Conservation (phyloP, 2,329 filamentous ascomycete genomes). For the Blumeria hordei region DNA sequence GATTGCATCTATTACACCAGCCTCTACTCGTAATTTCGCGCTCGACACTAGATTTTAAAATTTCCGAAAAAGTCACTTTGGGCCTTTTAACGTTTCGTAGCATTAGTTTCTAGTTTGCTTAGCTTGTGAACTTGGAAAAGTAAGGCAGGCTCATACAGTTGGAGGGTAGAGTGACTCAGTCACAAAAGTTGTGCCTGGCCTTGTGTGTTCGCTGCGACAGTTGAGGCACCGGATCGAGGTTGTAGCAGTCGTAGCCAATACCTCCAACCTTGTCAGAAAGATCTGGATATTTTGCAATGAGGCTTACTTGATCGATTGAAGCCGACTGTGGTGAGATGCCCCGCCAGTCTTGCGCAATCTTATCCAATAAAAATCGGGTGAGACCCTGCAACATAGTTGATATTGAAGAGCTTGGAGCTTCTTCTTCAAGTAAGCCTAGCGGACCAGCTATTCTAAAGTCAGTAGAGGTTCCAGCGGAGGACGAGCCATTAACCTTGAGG, state of each 20-base stretch:
- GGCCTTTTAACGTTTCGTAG: slow-evolving; percentile 18
- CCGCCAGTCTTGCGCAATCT: slow-evolving; percentile 53
- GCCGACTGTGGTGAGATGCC: slow-evolving; percentile 36
- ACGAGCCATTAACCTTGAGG: slow-evolving; percentile 34
- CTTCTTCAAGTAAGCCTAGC: slow-evolving; percentile 66
- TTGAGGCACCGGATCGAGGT: slow-evolving; percentile 62
- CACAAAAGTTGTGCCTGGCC: slow-evolving; percentile 54
- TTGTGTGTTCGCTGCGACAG: slow-evolving; percentile 66
- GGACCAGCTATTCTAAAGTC: slow-evolving; percentile 29
- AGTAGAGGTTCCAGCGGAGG: background rate
- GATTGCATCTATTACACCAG: slow-evolving; percentile 78
- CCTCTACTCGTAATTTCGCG: slow-evolving; percentile 70
- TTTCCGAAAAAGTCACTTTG: slow-evolving; percentile 55
- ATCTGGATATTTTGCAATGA: background rate
- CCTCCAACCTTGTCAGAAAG: slow-evolving; percentile 16
- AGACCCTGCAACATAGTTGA: slow-evolving; percentile 68
- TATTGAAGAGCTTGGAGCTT: slow-evolving; percentile 45
- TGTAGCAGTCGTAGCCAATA: slow-evolving; percentile 45
- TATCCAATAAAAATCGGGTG: slow-evolving; percentile 64
- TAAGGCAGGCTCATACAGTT: slow-evolving; percentile 6
- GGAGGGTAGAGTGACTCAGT: slow-evolving; percentile 69
- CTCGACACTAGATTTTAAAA: slow-evolving; percentile 82
- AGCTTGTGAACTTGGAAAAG: slow-evolving; percentile 4
- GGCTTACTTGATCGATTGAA: slow-evolving; percentile 41
- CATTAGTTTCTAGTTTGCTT: slow-evolving; percentile 20